phyloP scores from a whole-genome alignment of 805 yeast species.

The Saccharomyces jurei region DNA sequence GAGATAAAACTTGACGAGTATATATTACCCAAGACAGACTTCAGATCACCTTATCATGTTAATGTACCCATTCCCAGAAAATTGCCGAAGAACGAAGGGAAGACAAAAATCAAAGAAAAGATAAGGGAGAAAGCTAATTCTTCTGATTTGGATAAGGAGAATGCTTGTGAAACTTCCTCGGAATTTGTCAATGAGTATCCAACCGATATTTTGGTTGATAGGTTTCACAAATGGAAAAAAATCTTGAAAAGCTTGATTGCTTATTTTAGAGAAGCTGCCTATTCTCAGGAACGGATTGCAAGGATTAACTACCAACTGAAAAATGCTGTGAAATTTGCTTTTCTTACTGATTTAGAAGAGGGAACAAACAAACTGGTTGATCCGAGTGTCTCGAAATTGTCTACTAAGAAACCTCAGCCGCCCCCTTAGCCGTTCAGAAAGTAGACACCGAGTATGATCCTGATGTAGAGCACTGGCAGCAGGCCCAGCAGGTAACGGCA shows the following conservation, averaged over 20 bases:
- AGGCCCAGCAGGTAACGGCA: slow-evolving; percentile 7
- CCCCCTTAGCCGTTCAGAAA: slow-evolving; percentile 12
- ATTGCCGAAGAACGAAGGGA: slow-evolving; percentile 4
- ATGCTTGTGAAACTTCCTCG: background rate
- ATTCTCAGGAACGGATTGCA: slow-evolving; percentile 69
- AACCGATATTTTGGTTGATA: slow-evolving; percentile 68
- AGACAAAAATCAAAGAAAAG: background rate
- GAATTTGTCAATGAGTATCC: slow-evolving; percentile 40
- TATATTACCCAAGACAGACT: slow-evolving; percentile 18
- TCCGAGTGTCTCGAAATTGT: slow-evolving; percentile 43
- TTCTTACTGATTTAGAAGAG: slow-evolving; percentile 29
- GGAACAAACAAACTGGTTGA: slow-evolving; percentile 33
- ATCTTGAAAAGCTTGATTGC: slow-evolving; percentile 59
- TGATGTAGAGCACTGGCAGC: slow-evolving; percentile 4
- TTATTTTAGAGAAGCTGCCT: slow-evolving; percentile 65
- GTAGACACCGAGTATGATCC: background rate
- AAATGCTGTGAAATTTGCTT: slow-evolving; percentile 44
- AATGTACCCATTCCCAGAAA: slow-evolving; percentile 23
- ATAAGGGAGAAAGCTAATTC: background rate
- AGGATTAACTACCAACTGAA: slow-evolving; percentile 60
- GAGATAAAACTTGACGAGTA: slow-evolving; percentile 2
- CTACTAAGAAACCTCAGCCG: slow-evolving; percentile 14
- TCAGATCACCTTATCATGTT: slow-evolving; percentile 21
- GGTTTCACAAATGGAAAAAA: slow-evolving; percentile 74
- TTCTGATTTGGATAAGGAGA: slow-evolving; percentile 2